phyloP scores from a whole-genome alignment of 495 filamentous ascomycete genomes.

The Apodospora peruviana region DNA sequence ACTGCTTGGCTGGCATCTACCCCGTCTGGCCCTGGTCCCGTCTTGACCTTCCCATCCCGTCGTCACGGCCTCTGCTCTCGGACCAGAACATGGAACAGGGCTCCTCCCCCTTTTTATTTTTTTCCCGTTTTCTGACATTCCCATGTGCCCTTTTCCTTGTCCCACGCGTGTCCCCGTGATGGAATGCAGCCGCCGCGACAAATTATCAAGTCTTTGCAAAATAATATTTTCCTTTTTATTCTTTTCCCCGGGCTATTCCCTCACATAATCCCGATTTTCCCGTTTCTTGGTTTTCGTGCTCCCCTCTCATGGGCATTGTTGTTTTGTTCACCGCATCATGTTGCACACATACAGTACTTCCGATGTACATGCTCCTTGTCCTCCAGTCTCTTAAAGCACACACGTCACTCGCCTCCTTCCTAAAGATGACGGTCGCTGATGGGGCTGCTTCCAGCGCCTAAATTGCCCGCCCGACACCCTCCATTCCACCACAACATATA shows the following conservation, averaged over 20 bases:
- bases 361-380: slow-evolving; percentile 1
- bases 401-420: slow-evolving; percentile 19
- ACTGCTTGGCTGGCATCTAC: not conserved
- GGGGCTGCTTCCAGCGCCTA: slow-evolving; percentile 24
- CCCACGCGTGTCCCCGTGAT: no score
- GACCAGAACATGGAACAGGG: not conserved
- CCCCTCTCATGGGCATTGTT: not conserved
- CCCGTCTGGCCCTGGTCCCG: not conserved
- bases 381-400: slow-evolving; percentile 3
- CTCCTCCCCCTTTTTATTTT: not conserved
- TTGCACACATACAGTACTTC: slow-evolving; percentile 3
- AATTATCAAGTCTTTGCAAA: no score
- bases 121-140: not conserved
- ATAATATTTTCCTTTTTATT: no score
- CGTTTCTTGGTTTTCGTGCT: not conserved
- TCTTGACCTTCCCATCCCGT: no score
- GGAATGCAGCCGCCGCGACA: no score
- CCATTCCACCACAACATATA: no score
- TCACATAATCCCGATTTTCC: no score
- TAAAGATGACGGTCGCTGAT: slow-evolving; percentile 24
- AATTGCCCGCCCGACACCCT: slow-evolving; percentile 21
- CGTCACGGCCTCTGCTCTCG: not conserved
- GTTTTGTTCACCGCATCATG: no score
- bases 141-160: not conserved
- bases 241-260: no score